Evolutionary conservation across 163 green algal species (phyloP).

Genomic region (Smithsoniella earleae): DNA sequence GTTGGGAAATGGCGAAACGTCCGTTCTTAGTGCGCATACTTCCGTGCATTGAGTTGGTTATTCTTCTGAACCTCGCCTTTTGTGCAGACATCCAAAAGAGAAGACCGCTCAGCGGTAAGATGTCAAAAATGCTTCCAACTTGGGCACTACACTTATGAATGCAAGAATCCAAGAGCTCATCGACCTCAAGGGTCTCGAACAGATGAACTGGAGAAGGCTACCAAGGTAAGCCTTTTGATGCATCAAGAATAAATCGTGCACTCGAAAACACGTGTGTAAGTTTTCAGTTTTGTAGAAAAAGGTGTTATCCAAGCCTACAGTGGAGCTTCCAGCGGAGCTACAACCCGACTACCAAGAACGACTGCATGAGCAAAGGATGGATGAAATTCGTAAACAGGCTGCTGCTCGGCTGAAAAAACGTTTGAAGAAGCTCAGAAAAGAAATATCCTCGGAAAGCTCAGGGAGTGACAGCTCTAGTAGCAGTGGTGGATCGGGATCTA

Average conservation of each 20-base stretch:
- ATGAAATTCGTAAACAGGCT: constrained; percentile 7
- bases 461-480: constrained; percentile 3
- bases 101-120: constrained; percentile 10
- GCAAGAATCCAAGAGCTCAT: constrained; percentile 11
- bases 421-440: constrained; percentile 1
- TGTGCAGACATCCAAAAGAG: constrained; percentile 1
- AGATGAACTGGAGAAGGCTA: neutral
- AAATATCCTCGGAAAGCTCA: neutral
- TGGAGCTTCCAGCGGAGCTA: constrained; percentile 21
- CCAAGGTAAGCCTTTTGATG: constrained; percentile 2
- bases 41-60: too few species aligned
- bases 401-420: neutral
- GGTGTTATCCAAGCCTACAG: neutral
- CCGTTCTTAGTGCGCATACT: too few species aligned
- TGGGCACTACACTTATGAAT: constrained; percentile 18
- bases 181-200: neutral
- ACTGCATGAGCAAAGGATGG: neutral
- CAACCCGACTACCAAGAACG: constrained; percentile 19
- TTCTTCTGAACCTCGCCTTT: too few species aligned
- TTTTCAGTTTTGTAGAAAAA: constrained; percentile 7
- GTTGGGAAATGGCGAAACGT: neutral
- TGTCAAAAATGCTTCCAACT: constrained; percentile 6
- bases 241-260: neutral
- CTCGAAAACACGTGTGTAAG: neutral
- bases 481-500: neutral